Conservation (phyloP, 306 rosid species). For the Delonix regia region DNA sequence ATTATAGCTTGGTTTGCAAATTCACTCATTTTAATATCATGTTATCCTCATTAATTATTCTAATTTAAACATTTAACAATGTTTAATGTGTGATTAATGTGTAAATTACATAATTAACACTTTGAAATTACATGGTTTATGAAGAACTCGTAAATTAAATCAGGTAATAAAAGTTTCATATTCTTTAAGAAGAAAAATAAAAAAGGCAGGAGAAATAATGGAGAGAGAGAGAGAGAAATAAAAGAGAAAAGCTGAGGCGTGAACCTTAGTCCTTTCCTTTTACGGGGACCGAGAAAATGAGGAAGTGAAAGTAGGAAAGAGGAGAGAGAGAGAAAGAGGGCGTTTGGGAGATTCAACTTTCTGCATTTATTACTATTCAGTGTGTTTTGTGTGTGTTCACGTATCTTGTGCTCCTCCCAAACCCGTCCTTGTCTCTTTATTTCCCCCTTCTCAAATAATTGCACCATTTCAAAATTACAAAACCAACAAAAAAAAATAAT, state of each 20-base stretch:
- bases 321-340: constrained; percentile 6
- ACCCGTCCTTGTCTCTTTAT: constrained; percentile 19
- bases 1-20: too few relatives aligned
- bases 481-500: too few relatives aligned
- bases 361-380: constrained; percentile 50
- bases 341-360: constrained; percentile 40
- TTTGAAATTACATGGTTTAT: too few relatives aligned
- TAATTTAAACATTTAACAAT: too few relatives aligned
- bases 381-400: not conserved
- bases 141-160: too few relatives aligned
- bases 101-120: too few relatives aligned
- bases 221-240: not conserved
- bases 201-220: too few relatives aligned
- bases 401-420: constrained; percentile 21
- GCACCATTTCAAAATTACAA: not conserved
- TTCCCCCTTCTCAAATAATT: not conserved
- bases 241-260: constrained; percentile 59
- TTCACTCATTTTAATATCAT: too few relatives aligned
- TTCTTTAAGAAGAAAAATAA: too few relatives aligned
- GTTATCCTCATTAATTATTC: too few relatives aligned
- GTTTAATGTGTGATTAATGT: too few relatives aligned
- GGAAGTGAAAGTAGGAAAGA: not conserved
- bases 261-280: constrained; percentile 57
- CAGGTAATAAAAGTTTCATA: too few relatives aligned
- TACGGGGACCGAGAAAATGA: constrained; percentile 49